Conservation (phyloP, 2,329 filamentous ascomycete genomes). For the Penicillium sp. region DNA sequence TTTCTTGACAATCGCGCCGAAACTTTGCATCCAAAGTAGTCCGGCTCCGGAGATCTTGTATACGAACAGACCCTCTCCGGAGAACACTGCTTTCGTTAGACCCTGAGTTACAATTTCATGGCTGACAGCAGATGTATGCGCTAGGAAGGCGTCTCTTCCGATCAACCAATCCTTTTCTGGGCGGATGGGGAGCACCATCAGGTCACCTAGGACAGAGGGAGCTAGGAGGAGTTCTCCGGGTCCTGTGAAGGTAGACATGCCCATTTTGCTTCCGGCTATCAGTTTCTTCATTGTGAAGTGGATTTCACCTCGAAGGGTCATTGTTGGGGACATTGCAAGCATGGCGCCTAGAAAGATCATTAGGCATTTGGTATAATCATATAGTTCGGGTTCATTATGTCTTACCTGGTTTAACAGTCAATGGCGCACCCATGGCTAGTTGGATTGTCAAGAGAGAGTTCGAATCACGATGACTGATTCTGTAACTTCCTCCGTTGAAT, state of each 20-base stretch:
- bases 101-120: conserved; percentile 86
- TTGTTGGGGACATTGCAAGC: conserved; percentile 90
- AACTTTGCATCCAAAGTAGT: conserved; percentile 85
- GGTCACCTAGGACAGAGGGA: conserved; percentile 77
- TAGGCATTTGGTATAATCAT: background rate
- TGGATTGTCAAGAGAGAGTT: conserved; percentile 90
- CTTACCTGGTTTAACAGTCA: conserved; percentile 74
- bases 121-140: conserved; percentile 79
- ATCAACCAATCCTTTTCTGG: conserved; percentile 74
- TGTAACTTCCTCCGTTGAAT: conserved; percentile 93
- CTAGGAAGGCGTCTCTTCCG: conserved; percentile 83
- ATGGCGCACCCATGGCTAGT: conserved; percentile 81
- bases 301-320: conserved; percentile 77
- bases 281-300: conserved; percentile 92
- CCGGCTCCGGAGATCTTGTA: conserved; percentile 82
- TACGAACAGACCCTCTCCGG: conserved; percentile 86
- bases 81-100: conserved; percentile 88
- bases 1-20: conserved; percentile 93
- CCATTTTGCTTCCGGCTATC: conserved; percentile 77
- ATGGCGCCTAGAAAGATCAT: conserved; percentile 62
- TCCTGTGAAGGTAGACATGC: conserved; percentile 77
- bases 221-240: conserved; percentile 88
- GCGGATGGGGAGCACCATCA: conserved; percentile 73
- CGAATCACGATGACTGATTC: conserved; percentile 86
- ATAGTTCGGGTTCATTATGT: background rate